Base-by-base conservation (phyloP, 78 protist genomes). In the Capsaspora owczarzaki region DNA sequence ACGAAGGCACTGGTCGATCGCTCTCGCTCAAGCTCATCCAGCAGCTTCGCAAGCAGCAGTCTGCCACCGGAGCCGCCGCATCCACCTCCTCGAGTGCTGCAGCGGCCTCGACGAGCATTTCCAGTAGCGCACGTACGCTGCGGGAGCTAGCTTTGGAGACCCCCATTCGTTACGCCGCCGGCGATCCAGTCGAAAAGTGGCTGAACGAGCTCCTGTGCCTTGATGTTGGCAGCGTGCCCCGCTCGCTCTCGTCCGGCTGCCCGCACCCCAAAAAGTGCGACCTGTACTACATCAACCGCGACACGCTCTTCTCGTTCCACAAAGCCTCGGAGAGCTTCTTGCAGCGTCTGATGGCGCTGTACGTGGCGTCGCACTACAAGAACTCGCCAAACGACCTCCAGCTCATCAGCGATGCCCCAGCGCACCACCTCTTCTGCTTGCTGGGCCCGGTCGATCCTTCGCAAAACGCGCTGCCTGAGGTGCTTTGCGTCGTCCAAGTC, bases 1-100 rank as follows among this genome's bases (percentile, higher is more conserved):
- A 97, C 76, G 99, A 98, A 79, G 99, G 99, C 61, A 98, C 99
- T 2, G 99, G 99, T 43, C 89, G 99, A 41, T 87, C 98, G 27
- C 95, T 98, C 27, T 89, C 98, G 25, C 87, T 98, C 83, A 98
- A 98, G 91, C 89, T 98, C 33, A 87, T 98, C 76, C 12, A 90
- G 76, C 90, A 97, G 63, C 88, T 98, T 40, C 85, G 99, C 47
- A 87, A 91, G 75, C 87, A 85, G 66, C 6, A 16, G 2, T 2
- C 35, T 5, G 31, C 66, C 31, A 12, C 25, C 51, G 51, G 51
- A 14, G 51, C 51, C 25, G 51, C 51, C 25, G 51, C 51, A 5
- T 5, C 51, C 25, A 14, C 51, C 12, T 27, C 66, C 33, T 60
- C 66, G 66, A 60, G 19, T 60, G 35, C 22, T 12, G 35, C 22